A percentile compares a stretch with the other conserved stretches of the same genome.
These are phyloP conservation scores for Fusarium sp. DNA, from an alignment of 2,329 filamentous ascomycete species.

Conservation along the genomic window DNA sequence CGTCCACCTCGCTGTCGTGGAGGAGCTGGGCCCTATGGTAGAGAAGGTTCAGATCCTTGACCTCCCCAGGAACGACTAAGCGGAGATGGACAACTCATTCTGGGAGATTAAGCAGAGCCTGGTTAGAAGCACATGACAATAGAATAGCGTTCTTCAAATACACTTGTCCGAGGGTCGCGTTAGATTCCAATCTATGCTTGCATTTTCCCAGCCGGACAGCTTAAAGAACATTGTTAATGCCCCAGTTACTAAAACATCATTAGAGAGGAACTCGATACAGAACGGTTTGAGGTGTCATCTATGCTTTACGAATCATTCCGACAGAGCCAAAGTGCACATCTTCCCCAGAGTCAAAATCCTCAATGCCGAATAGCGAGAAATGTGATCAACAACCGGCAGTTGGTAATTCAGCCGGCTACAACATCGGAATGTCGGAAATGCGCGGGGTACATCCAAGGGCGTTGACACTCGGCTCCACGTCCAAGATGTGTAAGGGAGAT, in stretches of 20 bases:
- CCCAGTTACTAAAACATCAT: too few species aligned
- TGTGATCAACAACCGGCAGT: neutral
- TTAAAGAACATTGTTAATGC: too few species aligned
- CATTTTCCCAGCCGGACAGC: too few species aligned
- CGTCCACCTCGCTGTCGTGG: slow-evolving; percentile 65
- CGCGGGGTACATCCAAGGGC: neutral
- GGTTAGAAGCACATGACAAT: neutral
- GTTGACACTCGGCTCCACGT: neutral
- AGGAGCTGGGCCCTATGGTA: slow-evolving; percentile 56
- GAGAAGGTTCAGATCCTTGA: slow-evolving; percentile 65
- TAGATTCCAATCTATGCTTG: neutral
- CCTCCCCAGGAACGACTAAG: slow-evolving; percentile 48
- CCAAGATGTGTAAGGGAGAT: neutral
- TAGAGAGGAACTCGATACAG: neutral
- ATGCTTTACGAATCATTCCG: too few species aligned
- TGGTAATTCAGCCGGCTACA: neutral
- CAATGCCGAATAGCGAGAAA: neutral
- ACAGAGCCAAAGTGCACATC: neutral
- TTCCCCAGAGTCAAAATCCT: neutral
- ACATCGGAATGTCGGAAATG: neutral
- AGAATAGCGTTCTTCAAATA: neutral
- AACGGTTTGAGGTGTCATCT: neutral
- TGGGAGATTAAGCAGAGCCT: neutral
- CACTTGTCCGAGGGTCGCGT: neutral
- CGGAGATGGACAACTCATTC: neutral